These are phyloP conservation scores for Chaetomium tenue DNA, from an alignment of 495 filamentous ascomycete genomes.

Conservation along the genomic window DNA sequence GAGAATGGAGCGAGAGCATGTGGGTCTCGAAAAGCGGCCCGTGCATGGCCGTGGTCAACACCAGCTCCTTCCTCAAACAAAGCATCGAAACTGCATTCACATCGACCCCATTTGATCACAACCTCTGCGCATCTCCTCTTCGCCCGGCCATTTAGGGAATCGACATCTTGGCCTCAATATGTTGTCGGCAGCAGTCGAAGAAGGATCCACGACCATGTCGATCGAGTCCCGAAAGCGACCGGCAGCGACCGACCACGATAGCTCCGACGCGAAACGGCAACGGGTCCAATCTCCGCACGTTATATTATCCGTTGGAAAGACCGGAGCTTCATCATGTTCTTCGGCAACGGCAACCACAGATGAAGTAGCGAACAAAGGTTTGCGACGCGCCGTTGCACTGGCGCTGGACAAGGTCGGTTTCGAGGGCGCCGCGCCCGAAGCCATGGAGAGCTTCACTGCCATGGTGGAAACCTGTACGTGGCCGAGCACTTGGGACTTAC, in stretches of 20 bases:
- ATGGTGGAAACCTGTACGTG: conserved; percentile 42
- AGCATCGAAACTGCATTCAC: background rate
- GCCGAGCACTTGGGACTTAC: background rate
- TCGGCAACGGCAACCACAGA: conserved; percentile 26
- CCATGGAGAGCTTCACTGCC: conserved; percentile 44
- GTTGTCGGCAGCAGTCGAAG: background rate
- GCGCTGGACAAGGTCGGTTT: conserved; percentile 45
- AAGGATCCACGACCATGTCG: conserved; percentile 19
- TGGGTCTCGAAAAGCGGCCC: background rate
- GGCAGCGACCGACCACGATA: conserved; percentile 26
- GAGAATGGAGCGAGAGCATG: background rate
- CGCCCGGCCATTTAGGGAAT: background rate
- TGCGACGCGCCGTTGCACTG: conserved; percentile 43
- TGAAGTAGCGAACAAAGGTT: conserved; percentile 37
- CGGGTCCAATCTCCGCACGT: conserved; percentile 19
- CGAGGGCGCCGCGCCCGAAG: conserved; percentile 39
- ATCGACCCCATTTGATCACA: background rate
- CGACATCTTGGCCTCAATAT: background rate
- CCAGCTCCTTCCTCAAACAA: background rate
- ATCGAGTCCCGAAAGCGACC: conserved; percentile 33
- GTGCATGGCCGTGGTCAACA: background rate
- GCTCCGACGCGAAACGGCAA: conserved; percentile 35
- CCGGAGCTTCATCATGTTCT: conserved; percentile 8
- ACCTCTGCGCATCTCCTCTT: background rate
- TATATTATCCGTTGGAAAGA: conserved; percentile 10